Evolutionary conservation across 1,284 basidiomycete genomes (phyloP).

Genomic region (Leccinum subfulvum): DNA sequence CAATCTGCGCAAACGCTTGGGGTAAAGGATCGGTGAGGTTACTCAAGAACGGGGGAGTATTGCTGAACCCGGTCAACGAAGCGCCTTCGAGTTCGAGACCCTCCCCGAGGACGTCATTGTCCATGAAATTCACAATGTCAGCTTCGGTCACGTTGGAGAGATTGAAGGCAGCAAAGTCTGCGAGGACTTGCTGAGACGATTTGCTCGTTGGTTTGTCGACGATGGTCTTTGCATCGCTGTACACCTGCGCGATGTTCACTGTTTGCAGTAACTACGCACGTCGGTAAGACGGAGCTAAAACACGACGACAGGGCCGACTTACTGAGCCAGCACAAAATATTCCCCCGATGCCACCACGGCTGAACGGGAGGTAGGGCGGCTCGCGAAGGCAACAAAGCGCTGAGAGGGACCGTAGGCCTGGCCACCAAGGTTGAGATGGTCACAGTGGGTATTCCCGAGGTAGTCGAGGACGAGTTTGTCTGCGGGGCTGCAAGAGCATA

Average conservation of each 20-base stretch:
- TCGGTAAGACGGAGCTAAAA: background rate
- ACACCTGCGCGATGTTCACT: conserved; percentile 77
- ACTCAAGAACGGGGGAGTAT: conserved; percentile 65
- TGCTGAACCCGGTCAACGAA: conserved; percentile 60
- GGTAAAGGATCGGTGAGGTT: conserved; percentile 74
- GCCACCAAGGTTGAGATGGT: conserved; percentile 61
- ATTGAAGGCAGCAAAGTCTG: conserved; percentile 64
- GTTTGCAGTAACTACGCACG: conserved; percentile 72
- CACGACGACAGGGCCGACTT: conserved; percentile 30
- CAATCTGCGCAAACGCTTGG: conserved; percentile 71
- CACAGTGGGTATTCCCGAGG: conserved; percentile 35
- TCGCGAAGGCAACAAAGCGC: conserved; percentile 64
- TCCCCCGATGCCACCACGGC: conserved; percentile 72
- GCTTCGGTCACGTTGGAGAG: conserved; percentile 51
- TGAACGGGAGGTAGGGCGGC: conserved; percentile 69
- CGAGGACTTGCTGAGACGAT: conserved; percentile 61
- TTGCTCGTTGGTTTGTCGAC: conserved; percentile 86
- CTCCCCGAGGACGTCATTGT: conserved; percentile 80
- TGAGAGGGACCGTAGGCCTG: conserved; percentile 57
- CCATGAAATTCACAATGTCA: conserved; percentile 67
- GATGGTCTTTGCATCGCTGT: conserved; percentile 84
- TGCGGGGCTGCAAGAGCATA: conserved; percentile 15
- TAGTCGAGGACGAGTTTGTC: conserved; percentile 1
- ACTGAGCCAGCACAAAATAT: conserved; percentile 83
- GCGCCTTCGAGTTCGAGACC: conserved; percentile 78